Evolutionary conservation across 148 eudicot species (phyloP).

Genomic region (Nepenthes gracilis): DNA sequence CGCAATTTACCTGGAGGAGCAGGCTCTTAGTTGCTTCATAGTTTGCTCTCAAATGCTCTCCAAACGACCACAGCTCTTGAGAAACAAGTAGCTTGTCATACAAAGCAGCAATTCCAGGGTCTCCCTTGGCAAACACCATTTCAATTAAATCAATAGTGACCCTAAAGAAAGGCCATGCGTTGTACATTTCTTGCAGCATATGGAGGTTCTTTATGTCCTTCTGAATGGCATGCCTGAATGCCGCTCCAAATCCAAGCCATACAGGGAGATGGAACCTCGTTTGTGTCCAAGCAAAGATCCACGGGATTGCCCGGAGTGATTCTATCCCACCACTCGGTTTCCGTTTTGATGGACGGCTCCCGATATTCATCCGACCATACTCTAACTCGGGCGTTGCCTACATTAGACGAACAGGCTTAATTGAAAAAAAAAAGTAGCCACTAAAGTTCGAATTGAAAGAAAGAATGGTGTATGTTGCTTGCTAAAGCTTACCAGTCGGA

Average conservation of each 20-base stretch:
- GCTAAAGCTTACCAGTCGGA: constrained; percentile 9
- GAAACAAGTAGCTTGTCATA: constrained; percentile 14
- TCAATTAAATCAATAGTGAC: constrained; percentile 15
- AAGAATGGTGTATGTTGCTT: neutral
- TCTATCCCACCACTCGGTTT: constrained; percentile 17
- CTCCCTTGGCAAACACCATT: constrained; percentile 18
- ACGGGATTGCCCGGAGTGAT: constrained; percentile 15
- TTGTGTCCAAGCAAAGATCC: constrained; percentile 18
- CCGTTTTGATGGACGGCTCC: constrained; percentile 13
- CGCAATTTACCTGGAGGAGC: constrained; percentile 9
- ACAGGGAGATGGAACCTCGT: constrained; percentile 15
- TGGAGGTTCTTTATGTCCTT: constrained; percentile 12
- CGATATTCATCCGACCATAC: constrained; percentile 15
- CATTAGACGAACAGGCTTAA: neutral
- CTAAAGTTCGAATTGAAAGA: neutral
- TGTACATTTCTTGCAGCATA: constrained; percentile 11
- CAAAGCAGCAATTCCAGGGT: constrained; percentile 15
- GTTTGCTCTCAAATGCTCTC: constrained; percentile 6
- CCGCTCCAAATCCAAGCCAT: constrained; percentile 15
- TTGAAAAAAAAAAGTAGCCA: neutral
- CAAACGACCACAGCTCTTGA: constrained; percentile 10
- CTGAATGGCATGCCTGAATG: constrained; percentile 8
- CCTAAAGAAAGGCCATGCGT: constrained; percentile 12
- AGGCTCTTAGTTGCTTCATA: constrained; percentile 11
- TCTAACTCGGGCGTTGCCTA: constrained; percentile 18